Base-by-base conservation (phyloP, 2,329 filamentous ascomycete species). In the Mycosphaerella sp. region DNA sequence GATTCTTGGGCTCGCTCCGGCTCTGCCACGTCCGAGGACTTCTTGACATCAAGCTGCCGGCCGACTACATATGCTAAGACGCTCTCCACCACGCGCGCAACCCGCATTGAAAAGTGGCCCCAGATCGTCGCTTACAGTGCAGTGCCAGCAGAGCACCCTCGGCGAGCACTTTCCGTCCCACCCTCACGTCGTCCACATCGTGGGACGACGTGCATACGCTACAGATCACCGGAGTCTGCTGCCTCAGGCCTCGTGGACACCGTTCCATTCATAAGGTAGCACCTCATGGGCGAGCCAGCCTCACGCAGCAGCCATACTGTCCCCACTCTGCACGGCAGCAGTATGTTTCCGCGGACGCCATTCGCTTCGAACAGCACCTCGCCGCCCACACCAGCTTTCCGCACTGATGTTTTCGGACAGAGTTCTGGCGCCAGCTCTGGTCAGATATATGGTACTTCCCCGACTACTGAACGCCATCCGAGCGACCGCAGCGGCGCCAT, bases 401-500 rank as follows among this genome's bases (percentile, higher is more conserved):
- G 55, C 49, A 51, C 68, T 48, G 70, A 73, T 63, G 66, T 69
- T 43, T 73, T 73, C 56, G 59, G 66, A 30, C 58, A 67, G 39
- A 37, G 32, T 35, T 41, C 57, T 8, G 48, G 52, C 21, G 49
- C 50, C 14, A 47, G 48, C 14, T 35, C 59, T 14, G 66, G 66
- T 42, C 68, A 71, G 59, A 55, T 66, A 32, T 74, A 70, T 59
- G 65, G 61, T 55, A 61, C 71, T 49, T 68, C 67, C 43, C 67
- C 71, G 49, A 70, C 70, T 44, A 70, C 67, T 35, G 71, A 73
- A 57, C 68, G 70, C 54, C 65, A 70, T 49, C 57, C 66, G 8
- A 42, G 65, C 27, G 70, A 72, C 27, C 46, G 68, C 66, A 57
- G 66, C 62, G 54, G 63, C 60, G 50, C 58, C 63, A 27, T 62